These are phyloP conservation scores for Penicillium waksmanii DNA, from an alignment of 495 filamentous ascomycete genomes.

Conservation along the genomic window DNA sequence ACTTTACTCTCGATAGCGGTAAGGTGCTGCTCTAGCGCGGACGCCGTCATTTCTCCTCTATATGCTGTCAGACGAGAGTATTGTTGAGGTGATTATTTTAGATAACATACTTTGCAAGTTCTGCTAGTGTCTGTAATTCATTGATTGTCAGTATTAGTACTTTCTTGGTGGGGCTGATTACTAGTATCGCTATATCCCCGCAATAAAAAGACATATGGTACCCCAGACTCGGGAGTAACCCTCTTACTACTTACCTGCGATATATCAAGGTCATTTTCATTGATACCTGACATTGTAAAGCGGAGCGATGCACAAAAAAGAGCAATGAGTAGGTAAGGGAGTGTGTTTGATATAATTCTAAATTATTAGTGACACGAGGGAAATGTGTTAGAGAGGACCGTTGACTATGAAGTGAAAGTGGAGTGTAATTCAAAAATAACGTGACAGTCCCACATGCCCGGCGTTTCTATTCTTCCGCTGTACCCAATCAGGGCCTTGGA, in stretches of 20 bases:
- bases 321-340: not conserved
- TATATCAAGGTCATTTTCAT: not conserved
- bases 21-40: conserved; percentile 59
- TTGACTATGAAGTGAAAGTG: not conserved
- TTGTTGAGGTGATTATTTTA: not conserved
- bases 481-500: not conserved
- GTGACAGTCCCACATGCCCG: not conserved
- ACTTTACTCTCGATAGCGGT: conserved; percentile 58
- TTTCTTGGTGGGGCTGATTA: not conserved
- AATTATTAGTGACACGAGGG: no score
- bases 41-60: conserved; percentile 61
- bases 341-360: not conserved
- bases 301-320: not conserved
- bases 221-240: not conserved
- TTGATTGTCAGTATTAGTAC: not conserved
- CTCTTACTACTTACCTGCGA: not conserved
- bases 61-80: conserved; percentile 9
- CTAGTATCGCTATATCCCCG: conserved; percentile 1
- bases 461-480: not conserved
- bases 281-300: not conserved
- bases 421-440: conserved; percentile 4
- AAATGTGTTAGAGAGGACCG: no score
- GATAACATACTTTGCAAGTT: conserved; percentile 37
- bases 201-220: not conserved
- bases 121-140: conserved; percentile 37